Base-by-base conservation (phyloP, 2,329 filamentous ascomycete genomes). In the Aspergillus latus region DNA sequence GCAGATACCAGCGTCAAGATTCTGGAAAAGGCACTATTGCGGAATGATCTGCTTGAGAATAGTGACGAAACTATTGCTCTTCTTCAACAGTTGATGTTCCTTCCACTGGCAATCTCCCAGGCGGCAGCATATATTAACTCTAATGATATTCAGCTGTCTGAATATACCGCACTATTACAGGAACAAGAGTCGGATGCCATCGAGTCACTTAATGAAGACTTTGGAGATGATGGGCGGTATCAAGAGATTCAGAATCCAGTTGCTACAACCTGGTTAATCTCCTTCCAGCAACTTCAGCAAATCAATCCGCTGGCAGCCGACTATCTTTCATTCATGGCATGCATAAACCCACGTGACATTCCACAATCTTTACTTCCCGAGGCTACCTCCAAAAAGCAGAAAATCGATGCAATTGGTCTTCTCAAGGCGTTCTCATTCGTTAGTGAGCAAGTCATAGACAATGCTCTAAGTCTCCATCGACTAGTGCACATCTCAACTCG, bases 291-390 rank as follows among this genome's bases (percentile, higher is more conserved):
- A 16, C 56, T 62, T 8, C 64, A 59, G 45, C 47, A 56, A 21
- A 39, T 62, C 13, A 40, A 50, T 13, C 10, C 10, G 7, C 10
- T 39, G 11, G 52, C 52, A 3, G 39, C 46, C 4, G 39, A 50
- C 2, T 55, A 66, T 44, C 60, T 74, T 1, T 62, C 61, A 0
- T 59, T 69, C 1, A 72, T 74, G 62, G 61, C 67, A 5, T 69
- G 70, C 28, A 55, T 74, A 1, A 58, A 66, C 32, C 60, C 60
- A 2, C 62, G 60, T 2, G 58, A 64, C 21, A 70, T 74, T 28
- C 65, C 68, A 0, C 28, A 67, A 2, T 60, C 56, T 1, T 52
- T 73, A 3, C 57, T 74, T 6, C 63, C 62, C 1, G 36, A 21
- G 1, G 1, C n/a, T 0, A 0, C 13, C 0, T 60, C 29, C 34